Evolutionary conservation across 805 yeast species (phyloP).

Genomic region (Saccharomycopsis olivae): DNA sequence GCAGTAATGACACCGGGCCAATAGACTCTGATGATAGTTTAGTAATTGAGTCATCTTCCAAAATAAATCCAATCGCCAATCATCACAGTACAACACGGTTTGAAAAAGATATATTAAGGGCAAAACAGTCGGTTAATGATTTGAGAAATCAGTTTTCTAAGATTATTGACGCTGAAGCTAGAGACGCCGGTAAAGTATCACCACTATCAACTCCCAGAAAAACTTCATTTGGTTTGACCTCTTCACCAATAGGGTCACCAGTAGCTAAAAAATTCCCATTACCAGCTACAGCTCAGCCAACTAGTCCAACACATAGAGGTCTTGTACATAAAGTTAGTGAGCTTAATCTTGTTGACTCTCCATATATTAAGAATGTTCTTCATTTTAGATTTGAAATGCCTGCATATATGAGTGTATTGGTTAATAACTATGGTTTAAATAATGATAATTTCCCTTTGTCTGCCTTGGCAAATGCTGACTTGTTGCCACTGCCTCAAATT

Average conservation of each 20-base stretch:
- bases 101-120: constrained; percentile 17
- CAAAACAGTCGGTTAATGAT: constrained; percentile 16
- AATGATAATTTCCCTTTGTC: constrained; percentile 8
- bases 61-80: constrained; percentile 8
- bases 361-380: constrained; percentile 17
- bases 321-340: constrained; percentile 5
- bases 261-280: constrained; percentile 8
- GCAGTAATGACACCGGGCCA: neutral
- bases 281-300: neutral
- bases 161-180: constrained; percentile 14
- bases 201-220: constrained; percentile 13
- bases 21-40: constrained; percentile 3
- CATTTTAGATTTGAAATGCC: constrained; percentile 16
- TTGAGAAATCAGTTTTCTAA: constrained; percentile 15
- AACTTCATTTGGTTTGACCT: constrained; percentile 1
- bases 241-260: constrained; percentile 10
- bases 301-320: neutral
- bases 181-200: constrained; percentile 2
- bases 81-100: constrained; percentile 18
- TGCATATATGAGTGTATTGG: constrained; percentile 8
- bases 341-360: constrained; percentile 11
- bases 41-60: constrained; percentile 7
- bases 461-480: neutral
- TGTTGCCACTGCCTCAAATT: constrained; percentile 12
- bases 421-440: constrained; percentile 10